These are phyloP conservation scores for Galeopsis tetrahit DNA, from an alignment of 257 asterid genomes.

Conservation along the genomic window DNA sequence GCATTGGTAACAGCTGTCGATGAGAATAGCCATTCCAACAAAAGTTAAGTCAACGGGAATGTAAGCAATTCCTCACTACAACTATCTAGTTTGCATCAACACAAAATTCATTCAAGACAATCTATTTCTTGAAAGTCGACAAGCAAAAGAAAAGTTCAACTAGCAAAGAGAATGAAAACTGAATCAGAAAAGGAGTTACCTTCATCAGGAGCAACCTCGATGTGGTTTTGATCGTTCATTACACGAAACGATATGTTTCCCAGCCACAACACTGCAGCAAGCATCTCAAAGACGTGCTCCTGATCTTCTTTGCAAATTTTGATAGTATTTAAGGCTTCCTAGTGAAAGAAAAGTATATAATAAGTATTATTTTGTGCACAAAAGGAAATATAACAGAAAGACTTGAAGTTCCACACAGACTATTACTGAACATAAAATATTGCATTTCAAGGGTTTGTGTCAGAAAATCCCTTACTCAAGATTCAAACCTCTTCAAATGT, in stretches of 20 bases:
- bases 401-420: conserved; percentile 18
- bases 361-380: conserved; percentile 32
- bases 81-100: conserved; percentile 1
- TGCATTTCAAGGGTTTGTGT: conserved; percentile 11
- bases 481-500: conserved; percentile 30
- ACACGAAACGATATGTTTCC: conserved; percentile 88
- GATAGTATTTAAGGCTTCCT: conserved; percentile 75
- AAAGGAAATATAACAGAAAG: conserved; percentile 25
- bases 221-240: conserved; percentile 65
- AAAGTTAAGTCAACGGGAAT: conserved; percentile 27
- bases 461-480: conserved; percentile 2
- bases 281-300: conserved; percentile 76
- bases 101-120: conserved; percentile 15
- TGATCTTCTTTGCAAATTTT: conserved; percentile 75
- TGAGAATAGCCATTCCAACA: conserved; percentile 22
- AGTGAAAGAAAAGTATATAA: conserved; percentile 36
- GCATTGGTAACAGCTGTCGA: conserved; percentile 77
- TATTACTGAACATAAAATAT: conserved; percentile 9
- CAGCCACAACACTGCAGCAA: conserved; percentile 94
- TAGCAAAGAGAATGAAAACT: conserved; percentile 24
- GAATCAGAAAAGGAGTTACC: conserved; percentile 48
- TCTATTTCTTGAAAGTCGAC: conserved; percentile 10
- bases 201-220: conserved; percentile 79
- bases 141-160: not conserved
- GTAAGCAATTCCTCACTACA: not conserved